Evolutionary conservation across 495 filamentous ascomycete species (phyloP).

Genomic region (Penicillium alfredii): DNA sequence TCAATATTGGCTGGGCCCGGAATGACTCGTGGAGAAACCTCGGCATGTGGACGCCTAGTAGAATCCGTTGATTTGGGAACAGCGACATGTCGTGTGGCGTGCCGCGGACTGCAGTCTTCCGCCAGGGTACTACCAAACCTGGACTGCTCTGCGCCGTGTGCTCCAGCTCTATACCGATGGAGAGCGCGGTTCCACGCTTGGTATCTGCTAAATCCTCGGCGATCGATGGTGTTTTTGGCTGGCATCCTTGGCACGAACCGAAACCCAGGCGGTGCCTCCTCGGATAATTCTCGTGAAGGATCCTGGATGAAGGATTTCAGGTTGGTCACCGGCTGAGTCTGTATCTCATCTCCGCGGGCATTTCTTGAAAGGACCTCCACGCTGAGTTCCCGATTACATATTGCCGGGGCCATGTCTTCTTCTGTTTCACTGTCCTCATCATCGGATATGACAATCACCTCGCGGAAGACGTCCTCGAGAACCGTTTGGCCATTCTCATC

Average conservation of each 20-base stretch:
- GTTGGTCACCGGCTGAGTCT: slow-evolving; percentile 25
- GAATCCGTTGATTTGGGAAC: slow-evolving; percentile 13
- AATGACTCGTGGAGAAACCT: slow-evolving; percentile 11
- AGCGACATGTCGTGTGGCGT: slow-evolving; percentile 15
- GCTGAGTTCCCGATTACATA: slow-evolving; percentile 25
- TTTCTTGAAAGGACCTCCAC: slow-evolving; percentile 38
- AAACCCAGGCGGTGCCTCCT: slow-evolving; percentile 35
- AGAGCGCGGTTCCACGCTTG: slow-evolving; percentile 44
- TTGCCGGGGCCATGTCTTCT: slow-evolving; percentile 26
- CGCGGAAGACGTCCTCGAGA: slow-evolving; percentile 72
- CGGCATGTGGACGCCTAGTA: slow-evolving; percentile 11
- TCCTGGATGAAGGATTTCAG: slow-evolving; percentile 12
- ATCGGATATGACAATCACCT: slow-evolving; percentile 77
- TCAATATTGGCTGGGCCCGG: slow-evolving; percentile 13
- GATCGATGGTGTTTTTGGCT: slow-evolving; percentile 29
- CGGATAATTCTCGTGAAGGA: slow-evolving; percentile 25
- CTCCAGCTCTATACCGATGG: slow-evolving; percentile 32
- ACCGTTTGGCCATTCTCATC: slow-evolving; percentile 70
- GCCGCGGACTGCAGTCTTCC: slow-evolving; percentile 18
- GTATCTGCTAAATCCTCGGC: slow-evolving; percentile 45
- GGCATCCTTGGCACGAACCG: slow-evolving; percentile 26
- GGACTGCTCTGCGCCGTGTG: slow-evolving; percentile 13
- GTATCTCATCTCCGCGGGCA: slow-evolving; percentile 28
- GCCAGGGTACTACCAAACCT: slow-evolving; percentile 3
- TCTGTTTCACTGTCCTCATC: slow-evolving; percentile 62